Percentiles rank a stretch among this genome's conserved stretches.
phyloP scores from a whole-genome alignment of 306 rosid genomes.

The Biancaea sappan region DNA sequence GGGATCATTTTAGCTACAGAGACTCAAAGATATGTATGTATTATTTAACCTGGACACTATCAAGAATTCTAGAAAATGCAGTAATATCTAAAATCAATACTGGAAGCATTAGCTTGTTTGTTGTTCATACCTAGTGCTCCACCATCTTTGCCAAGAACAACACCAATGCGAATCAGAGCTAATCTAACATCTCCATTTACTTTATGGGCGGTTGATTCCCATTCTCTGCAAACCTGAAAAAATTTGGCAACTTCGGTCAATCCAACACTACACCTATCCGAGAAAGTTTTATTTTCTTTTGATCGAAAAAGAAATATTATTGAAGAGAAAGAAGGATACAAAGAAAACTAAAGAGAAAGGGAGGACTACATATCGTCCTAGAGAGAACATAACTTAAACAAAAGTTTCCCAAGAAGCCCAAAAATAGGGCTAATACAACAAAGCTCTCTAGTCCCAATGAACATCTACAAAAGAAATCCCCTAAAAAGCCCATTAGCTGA shows the following conservation, averaged over 20 bases:
- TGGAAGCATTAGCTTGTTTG: background rate
- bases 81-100: background rate
- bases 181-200: constrained; percentile 81
- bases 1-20: constrained; percentile 97
- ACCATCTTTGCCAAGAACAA: constrained; percentile 98
- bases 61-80: constrained; percentile 19
- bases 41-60: constrained; percentile 22
- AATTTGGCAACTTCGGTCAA: constrained; percentile 2
- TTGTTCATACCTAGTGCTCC: constrained; percentile 87
- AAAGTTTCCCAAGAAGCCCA: too few relatives aligned
- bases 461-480: too few relatives aligned
- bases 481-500: too few relatives aligned
- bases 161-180: constrained; percentile 86
- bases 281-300: too few relatives aligned
- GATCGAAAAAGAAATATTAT: too few relatives aligned
- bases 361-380: too few relatives aligned
- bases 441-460: too few relatives aligned
- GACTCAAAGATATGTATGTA: constrained; percentile 34
- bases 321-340: too few relatives aligned
- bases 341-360: too few relatives aligned
- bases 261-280: background rate
- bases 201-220: constrained; percentile 84
- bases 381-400: too few relatives aligned
- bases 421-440: too few relatives aligned
- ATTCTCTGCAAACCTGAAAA: constrained; percentile 92